Conservation (phyloP, 2,329 filamentous ascomycete genomes). For the Stylonectria norvegica region DNA sequence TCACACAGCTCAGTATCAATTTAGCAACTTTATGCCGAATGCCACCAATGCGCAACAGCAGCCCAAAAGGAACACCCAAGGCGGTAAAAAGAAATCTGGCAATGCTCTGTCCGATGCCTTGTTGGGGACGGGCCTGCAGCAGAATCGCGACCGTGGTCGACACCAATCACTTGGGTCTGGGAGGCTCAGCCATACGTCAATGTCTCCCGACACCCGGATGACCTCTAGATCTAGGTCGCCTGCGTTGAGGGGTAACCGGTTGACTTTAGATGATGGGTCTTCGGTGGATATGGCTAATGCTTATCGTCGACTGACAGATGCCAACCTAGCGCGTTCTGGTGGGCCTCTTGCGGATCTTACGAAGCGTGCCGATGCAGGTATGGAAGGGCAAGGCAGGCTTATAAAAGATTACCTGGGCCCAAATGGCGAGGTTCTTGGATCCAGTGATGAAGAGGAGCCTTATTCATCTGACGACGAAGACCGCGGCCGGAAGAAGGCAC, state of each 20-base stretch:
- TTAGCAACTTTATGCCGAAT: conserved; percentile 55
- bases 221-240: conserved; percentile 38
- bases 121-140: conserved; percentile 50
- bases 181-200: conserved; percentile 43
- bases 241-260: conserved; percentile 29
- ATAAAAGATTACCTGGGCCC: conserved; percentile 65
- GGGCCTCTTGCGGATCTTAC: conserved; percentile 61
- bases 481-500: conserved; percentile 56
- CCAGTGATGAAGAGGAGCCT: conserved; percentile 67
- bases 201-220: conserved; percentile 51
- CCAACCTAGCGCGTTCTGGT: conserved; percentile 61
- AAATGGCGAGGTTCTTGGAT: conserved; percentile 64
- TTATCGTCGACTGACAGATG: conserved; percentile 69
- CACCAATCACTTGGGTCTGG: conserved; percentile 39
- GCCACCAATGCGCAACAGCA: conserved; percentile 46
- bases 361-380: conserved; percentile 48
- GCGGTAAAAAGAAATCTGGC: conserved; percentile 35
- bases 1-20: conserved; percentile 56
- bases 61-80: conserved; percentile 51
- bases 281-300: conserved; percentile 66
- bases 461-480: conserved; percentile 65
- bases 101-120: conserved; percentile 45
- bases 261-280: conserved; percentile 58
- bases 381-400: conserved; percentile 52
- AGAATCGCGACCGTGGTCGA: conserved; percentile 45